phyloP scores from a whole-genome alignment of 768 basidiomycete genomes.

The Mycena sanguinolenta region DNA sequence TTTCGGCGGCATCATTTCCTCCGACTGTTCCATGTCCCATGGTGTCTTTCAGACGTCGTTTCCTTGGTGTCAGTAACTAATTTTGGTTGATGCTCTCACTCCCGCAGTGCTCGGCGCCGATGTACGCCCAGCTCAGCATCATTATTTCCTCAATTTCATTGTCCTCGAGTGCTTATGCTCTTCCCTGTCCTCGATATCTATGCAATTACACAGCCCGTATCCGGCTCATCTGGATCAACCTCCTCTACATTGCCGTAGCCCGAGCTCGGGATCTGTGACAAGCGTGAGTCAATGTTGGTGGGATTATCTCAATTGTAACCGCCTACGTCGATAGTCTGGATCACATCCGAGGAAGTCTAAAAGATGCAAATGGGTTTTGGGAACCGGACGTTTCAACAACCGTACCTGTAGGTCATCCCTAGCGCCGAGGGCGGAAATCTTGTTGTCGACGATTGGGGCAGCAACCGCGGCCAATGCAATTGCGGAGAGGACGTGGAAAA shows the following conservation, averaged over 20 bases:
- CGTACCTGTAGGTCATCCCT: neutral
- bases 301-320: neutral
- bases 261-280: neutral
- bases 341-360: neutral
- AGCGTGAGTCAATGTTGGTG: neutral
- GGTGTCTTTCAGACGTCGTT: too few relatives aligned
- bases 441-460: neutral
- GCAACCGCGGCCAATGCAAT: conserved; percentile 7
- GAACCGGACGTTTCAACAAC: neutral
- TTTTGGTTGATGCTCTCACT: too few relatives aligned
- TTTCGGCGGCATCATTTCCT: too few relatives aligned
- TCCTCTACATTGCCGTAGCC: neutral
- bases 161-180: too few relatives aligned
- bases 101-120: too few relatives aligned
- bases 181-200: neutral
- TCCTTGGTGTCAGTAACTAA: too few relatives aligned
- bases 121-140: too few relatives aligned
- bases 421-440: neutral
- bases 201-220: neutral
- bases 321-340: conserved; percentile 3
- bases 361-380: neutral
- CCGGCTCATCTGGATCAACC: neutral
- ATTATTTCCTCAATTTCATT: too few relatives aligned
- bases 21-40: too few relatives aligned
- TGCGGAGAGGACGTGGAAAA: conserved; percentile 10